Base-by-base conservation (phyloP, 2,329 filamentous ascomycete genomes). In the Fusarium lyarnte region DNA sequence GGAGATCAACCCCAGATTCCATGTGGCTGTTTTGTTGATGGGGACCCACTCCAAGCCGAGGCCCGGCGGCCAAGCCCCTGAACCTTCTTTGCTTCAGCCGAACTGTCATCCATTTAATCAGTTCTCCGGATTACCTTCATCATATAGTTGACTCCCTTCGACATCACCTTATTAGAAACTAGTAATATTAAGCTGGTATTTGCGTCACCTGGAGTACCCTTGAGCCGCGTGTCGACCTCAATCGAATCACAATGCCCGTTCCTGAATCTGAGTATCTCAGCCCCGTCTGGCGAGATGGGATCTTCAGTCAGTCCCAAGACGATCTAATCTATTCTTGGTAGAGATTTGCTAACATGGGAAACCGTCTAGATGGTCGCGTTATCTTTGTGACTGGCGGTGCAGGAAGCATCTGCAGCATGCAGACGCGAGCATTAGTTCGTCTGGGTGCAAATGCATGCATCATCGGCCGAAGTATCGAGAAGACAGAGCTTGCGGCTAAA, bases 311-410 rank as follows among this genome's bases (percentile, higher is more conserved):
- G 87, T 72, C 14, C 31, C 5, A 17, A 33, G 3, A n/a, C 17
- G 39, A n/a, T 38, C 10, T 21, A 16, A 38, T 27, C 12, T 35
- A 5, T 16, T 17, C 11, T 13, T 23, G 17, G 19, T 8, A 23
- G 9, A n/a, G 13, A 25, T 51, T 45, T 23, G 23, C 58, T 74
- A 25, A 77, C 36, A 31, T 23, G 39, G 33, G n/a, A 23, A n/a
- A 31, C 29, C 13, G 13, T 49, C 17, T 77, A 97, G 94, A 92
- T 71, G 91, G 92, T 80, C 95, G 96, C 78, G 95, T 98, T 47
- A 89, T 95, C 75, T 97, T 98, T 83, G 97, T 97, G 78, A 99
- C 96, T 7, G 96, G 96, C 65, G 96, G 96, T 58, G 94, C 94
- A 9, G 95, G 96, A 61, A 92, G 93, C 31, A 98, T 99, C 79